Evolutionary conservation across 1,139 yeast species (phyloP).

Genomic region (Nadsonia commutata): DNA sequence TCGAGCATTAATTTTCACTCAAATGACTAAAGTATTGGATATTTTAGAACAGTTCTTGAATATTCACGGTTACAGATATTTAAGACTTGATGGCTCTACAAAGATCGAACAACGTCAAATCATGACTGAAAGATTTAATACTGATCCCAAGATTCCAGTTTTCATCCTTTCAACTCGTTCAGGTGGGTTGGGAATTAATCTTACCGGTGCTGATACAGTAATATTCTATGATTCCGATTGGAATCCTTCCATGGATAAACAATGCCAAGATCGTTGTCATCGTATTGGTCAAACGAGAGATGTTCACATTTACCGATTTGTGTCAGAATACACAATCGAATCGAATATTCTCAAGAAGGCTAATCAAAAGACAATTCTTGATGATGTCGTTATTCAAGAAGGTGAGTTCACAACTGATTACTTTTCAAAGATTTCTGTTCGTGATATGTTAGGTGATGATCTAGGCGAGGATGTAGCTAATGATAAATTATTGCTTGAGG

Average conservation of each 20-base stretch:
- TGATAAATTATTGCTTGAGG: slow-evolving; percentile 12
- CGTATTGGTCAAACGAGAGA: slow-evolving; percentile 97
- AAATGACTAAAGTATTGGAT: slow-evolving; percentile 94
- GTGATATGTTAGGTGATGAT: slow-evolving; percentile 67
- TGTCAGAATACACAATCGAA: slow-evolving; percentile 91
- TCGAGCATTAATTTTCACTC: slow-evolving; percentile 89
- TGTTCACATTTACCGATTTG: slow-evolving; percentile 92
- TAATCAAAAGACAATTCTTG: slow-evolving; percentile 87
- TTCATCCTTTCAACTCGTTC: slow-evolving; percentile 90
- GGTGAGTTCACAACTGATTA: slow-evolving; percentile 98
- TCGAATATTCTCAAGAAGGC: slow-evolving; percentile 90
- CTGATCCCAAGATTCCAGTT: slow-evolving; percentile 74
- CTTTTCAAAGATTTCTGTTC: slow-evolving; percentile 78
- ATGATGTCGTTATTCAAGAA: slow-evolving; percentile 91
- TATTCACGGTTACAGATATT: slow-evolving; percentile 84
- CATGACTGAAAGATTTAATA: slow-evolving; percentile 81
- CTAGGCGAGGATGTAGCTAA: slow-evolving; percentile 23
- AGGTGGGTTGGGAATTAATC: slow-evolving; percentile 94
- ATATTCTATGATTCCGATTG: slow-evolving; percentile 98
- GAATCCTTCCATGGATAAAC: slow-evolving; percentile 99
- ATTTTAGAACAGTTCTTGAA: slow-evolving; percentile 85
- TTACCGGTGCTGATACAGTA: slow-evolving; percentile 98
- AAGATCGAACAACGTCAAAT: slow-evolving; percentile 93
- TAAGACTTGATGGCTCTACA: slow-evolving; percentile 96
- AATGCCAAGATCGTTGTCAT: slow-evolving; percentile 98